These are phyloP conservation scores for Suhomyces panamericanus DNA, from an alignment of 1,139 yeast species.

Conservation along the genomic window DNA sequence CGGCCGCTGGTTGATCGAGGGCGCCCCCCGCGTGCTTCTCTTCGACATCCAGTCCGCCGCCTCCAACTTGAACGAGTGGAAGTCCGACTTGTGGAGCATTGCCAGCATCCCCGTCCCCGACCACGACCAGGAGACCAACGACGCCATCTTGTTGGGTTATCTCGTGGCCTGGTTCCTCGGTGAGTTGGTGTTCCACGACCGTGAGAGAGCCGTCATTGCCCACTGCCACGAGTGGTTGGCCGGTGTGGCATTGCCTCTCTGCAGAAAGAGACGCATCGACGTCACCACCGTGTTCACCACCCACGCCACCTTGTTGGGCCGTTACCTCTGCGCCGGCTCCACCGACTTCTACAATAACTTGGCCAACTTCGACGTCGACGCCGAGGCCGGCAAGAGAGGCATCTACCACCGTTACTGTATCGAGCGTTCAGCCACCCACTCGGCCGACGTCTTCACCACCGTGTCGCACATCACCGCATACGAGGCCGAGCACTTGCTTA, in stretches of 20 bases:
- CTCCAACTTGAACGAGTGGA: conserved; percentile 83
- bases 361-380: conserved; percentile 90
- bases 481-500: conserved; percentile 89
- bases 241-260: conserved; percentile 90
- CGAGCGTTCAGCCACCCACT: conserved; percentile 94
- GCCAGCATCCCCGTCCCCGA: conserved; percentile 95
- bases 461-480: conserved; percentile 96
- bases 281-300: conserved; percentile 96
- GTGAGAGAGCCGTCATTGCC: conserved; percentile 83
- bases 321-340: conserved; percentile 94
- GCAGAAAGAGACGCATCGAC: conserved; percentile 88
- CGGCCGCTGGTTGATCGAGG: conserved; percentile 97
- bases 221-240: conserved; percentile 99
- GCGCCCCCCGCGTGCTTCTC: conserved; percentile 89
- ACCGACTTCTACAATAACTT: conserved; percentile 94
- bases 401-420: conserved; percentile 96
- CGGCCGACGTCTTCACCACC: conserved; percentile 96
- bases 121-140: conserved; percentile 84
- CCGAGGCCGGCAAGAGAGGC: conserved; percentile 97
- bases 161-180: conserved; percentile 97
- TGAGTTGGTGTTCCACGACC: conserved; percentile 80
- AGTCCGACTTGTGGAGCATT: conserved; percentile 84
- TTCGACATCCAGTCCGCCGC: conserved; percentile 82
- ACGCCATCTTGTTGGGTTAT: conserved; percentile 90
- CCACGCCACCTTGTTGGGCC: conserved; percentile 92